Evolutionary conservation across 306 rosid genomes (phyloP).

Genomic region (Luffa aegyptiaca): DNA sequence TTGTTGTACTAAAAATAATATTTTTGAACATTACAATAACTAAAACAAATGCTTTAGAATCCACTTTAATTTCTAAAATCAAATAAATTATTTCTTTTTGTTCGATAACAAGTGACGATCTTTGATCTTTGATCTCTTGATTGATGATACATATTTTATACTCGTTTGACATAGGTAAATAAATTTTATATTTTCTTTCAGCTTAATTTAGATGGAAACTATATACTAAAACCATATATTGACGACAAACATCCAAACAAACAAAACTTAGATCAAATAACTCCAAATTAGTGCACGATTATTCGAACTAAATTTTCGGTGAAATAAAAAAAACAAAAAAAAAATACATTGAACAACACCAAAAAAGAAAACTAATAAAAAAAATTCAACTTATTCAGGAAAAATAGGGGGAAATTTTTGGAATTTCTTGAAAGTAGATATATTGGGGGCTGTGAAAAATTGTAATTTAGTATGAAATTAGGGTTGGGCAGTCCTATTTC

Average conservation of each 20-base stretch:
- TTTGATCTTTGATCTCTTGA: too few relatives aligned
- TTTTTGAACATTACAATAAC: too few relatives aligned
- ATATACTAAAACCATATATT: too few relatives aligned
- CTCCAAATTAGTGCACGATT: not conserved
- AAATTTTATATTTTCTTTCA: too few relatives aligned
- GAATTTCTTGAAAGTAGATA: not conserved
- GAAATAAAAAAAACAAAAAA: not conserved
- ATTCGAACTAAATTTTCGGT: not conserved
- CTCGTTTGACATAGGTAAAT: too few relatives aligned
- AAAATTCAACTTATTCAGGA: not conserved
- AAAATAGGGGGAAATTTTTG: not conserved
- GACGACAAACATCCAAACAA: not conserved
- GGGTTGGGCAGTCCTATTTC: not conserved
- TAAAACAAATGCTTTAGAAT: too few relatives aligned
- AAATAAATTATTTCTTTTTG: too few relatives aligned
- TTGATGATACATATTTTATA: too few relatives aligned
- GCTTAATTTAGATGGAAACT: too few relatives aligned
- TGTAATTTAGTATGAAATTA: constrained; percentile 3
- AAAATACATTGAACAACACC: not conserved
- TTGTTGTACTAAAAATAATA: too few relatives aligned
- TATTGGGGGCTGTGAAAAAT: not conserved
- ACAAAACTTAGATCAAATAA: not conserved
- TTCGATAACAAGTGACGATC: too few relatives aligned
- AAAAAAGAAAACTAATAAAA: not conserved
- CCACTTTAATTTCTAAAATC: too few relatives aligned